phyloP scores from a whole-genome alignment of 805 yeast species.

The Metschnikowia rubicola region DNA sequence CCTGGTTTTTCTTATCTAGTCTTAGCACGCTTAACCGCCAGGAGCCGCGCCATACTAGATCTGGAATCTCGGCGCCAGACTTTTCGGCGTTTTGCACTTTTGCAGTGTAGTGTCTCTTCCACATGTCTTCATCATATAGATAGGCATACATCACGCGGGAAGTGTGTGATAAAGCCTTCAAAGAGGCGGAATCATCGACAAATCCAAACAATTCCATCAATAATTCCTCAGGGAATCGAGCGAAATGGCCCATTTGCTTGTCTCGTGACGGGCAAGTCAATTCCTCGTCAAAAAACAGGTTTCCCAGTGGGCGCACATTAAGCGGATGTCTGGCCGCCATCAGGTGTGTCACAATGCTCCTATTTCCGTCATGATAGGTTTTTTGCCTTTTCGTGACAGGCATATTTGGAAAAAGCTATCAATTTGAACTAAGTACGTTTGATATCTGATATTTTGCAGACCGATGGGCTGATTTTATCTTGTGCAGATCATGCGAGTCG shows the following conservation, averaged over 20 bases:
- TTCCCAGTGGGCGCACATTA: slow-evolving; percentile 20
- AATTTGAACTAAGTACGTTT: too few species aligned
- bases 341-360: slow-evolving; percentile 6
- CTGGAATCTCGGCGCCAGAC: slow-evolving; percentile 10
- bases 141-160: slow-evolving; percentile 72
- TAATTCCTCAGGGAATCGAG: slow-evolving; percentile 59
- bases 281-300: slow-evolving; percentile 9
- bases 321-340: slow-evolving; percentile 15
- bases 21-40: slow-evolving; percentile 67
- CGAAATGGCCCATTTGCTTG: slow-evolving; percentile 52
- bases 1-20: slow-evolving; percentile 30
- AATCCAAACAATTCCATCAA: slow-evolving; percentile 50
- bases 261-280: slow-evolving; percentile 15
- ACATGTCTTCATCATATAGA: slow-evolving; percentile 71
- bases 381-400: slow-evolving; percentile 5
- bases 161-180: slow-evolving; percentile 51
- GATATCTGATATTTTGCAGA: too few species aligned
- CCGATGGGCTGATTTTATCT: too few species aligned
- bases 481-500: too few species aligned
- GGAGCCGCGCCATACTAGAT: slow-evolving; percentile 63
- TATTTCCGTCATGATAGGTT: slow-evolving; percentile 2
- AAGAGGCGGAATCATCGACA: slow-evolving; percentile 45
- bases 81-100: slow-evolving; percentile 10
- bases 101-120: slow-evolving; percentile 58
- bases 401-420: neutral